Percentiles rank a stretch among this genome's conserved stretches.
Evolutionary conservation across 805 yeast species (phyloP).

Genomic region (Scheffersomyces coipomensis): DNA sequence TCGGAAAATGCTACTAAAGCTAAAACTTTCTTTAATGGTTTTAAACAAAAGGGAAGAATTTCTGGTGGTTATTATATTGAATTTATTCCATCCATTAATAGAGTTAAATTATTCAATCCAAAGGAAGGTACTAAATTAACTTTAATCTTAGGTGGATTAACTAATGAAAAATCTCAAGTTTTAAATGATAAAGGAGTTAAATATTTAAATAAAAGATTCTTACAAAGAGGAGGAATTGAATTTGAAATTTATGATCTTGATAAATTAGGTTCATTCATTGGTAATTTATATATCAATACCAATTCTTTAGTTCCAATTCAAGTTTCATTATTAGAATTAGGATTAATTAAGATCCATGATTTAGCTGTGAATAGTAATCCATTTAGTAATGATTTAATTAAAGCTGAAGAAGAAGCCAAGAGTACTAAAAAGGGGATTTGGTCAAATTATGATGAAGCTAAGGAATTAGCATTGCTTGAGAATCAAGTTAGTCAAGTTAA

Average conservation of each 20-base stretch:
- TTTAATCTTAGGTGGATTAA: slow-evolving; percentile 74
- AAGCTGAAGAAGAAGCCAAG: slow-evolving; percentile 65
- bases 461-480: slow-evolving; percentile 21
- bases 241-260: slow-evolving; percentile 69
- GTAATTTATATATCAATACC: slow-evolving; percentile 57
- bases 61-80: slow-evolving; percentile 65
- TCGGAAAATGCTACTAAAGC: slow-evolving; percentile 73
- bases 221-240: slow-evolving; percentile 68
- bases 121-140: slow-evolving; percentile 69
- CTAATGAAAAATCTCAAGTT: slow-evolving; percentile 37
- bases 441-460: slow-evolving; percentile 52
- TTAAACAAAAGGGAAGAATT: slow-evolving; percentile 62
- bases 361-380: slow-evolving; percentile 61
- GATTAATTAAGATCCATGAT: slow-evolving; percentile 64
- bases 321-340: slow-evolving; percentile 54
- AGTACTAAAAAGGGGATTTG: slow-evolving; percentile 60
- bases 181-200: slow-evolving; percentile 50
- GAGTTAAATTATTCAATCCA: slow-evolving; percentile 67
- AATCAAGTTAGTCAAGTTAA: slow-evolving; percentile 17
- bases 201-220: slow-evolving; percentile 50
- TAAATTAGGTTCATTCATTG: slow-evolving; percentile 78
- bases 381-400: slow-evolving; percentile 50
- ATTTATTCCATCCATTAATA: slow-evolving; percentile 62
- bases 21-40: slow-evolving; percentile 67
- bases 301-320: slow-evolving; percentile 54